These are phyloP conservation scores for Didymella glomerata DNA, from an alignment of 2,329 filamentous ascomycete species.

Conservation along the genomic window DNA sequence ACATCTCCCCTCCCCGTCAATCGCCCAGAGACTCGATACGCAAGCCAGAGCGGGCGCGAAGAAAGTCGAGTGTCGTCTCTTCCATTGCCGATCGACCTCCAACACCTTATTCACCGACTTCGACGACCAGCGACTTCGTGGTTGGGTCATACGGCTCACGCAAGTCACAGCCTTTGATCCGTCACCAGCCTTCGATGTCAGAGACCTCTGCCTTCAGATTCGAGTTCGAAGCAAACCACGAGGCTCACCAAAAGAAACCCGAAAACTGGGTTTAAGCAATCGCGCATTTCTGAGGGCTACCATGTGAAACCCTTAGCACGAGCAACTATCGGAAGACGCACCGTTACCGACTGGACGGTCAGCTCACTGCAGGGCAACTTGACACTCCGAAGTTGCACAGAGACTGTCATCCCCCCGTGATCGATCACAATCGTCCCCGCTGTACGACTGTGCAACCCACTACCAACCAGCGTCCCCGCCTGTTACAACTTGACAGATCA, in stretches of 20 bases:
- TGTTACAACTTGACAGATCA: constrained; percentile 30
- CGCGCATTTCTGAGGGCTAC: constrained; percentile 10
- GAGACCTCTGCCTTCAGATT: constrained; percentile 51
- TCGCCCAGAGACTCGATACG: constrained; percentile 42
- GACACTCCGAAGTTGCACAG: constrained; percentile 9
- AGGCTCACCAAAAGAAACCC: constrained; percentile 28
- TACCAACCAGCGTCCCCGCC: constrained; percentile 16
- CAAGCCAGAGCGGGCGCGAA: constrained; percentile 44
- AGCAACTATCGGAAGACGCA: constrained; percentile 15
- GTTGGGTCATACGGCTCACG: constrained; percentile 37
- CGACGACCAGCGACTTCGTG: constrained; percentile 39
- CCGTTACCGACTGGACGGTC: constrained; percentile 14
- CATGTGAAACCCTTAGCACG: constrained; percentile 16
- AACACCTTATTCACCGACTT: constrained; percentile 51
- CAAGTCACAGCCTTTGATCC: constrained; percentile 40
- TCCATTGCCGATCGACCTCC: constrained; percentile 50
- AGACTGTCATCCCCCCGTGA: constrained; percentile 17
- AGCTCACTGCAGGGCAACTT: constrained; percentile 15
- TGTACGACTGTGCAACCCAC: constrained; percentile 17
- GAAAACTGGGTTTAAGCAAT: constrained; percentile 32
- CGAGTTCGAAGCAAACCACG: constrained; percentile 40
- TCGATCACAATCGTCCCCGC: constrained; percentile 7
- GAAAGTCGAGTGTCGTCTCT: constrained; percentile 48
- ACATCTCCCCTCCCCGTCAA: constrained; percentile 28
- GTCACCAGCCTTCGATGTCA: constrained; percentile 50